These are phyloP conservation scores for Penicillium waksmanii DNA, from an alignment of 495 filamentous ascomycete genomes.

Conservation along the genomic window DNA sequence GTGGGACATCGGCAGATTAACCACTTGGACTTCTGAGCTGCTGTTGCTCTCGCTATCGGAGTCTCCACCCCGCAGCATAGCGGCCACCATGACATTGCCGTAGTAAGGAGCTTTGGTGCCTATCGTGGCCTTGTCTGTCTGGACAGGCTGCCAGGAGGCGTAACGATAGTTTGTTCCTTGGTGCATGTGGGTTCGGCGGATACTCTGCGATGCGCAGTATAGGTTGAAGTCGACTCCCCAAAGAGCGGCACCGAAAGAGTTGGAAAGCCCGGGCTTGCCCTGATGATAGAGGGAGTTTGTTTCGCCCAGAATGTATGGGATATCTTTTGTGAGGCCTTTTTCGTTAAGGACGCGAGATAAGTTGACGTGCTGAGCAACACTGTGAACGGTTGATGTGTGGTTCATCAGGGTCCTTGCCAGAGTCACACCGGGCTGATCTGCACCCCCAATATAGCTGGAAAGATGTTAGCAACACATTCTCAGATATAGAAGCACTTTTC, in stretches of 20 bases:
- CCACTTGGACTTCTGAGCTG: conserved; percentile 25
- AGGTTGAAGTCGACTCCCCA: conserved; percentile 72
- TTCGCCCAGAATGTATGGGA: conserved; percentile 68
- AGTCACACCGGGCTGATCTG: conserved; percentile 63
- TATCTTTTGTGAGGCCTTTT: conserved; percentile 40
- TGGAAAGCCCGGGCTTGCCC: conserved; percentile 64
- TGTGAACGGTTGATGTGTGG: conserved; percentile 58
- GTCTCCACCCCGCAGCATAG: conserved; percentile 49
- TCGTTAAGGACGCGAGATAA: conserved; percentile 45
- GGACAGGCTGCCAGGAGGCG: conserved; percentile 61
- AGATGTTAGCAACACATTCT: neutral
- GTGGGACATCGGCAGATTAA: conserved; percentile 46
- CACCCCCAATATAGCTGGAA: conserved; percentile 66
- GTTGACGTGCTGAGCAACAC: conserved; percentile 49
- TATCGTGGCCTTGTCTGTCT: conserved; percentile 51
- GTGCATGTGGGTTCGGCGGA: conserved; percentile 69
- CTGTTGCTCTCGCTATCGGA: neutral
- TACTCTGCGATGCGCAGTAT: conserved; percentile 57
- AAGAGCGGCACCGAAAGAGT: conserved; percentile 71
- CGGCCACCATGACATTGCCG: conserved; percentile 63
- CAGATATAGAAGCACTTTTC: neutral
- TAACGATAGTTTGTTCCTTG: conserved; percentile 66
- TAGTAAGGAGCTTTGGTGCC: conserved; percentile 73
- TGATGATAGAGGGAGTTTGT: conserved; percentile 67
- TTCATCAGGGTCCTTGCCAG: conserved; percentile 69